Evolutionary conservation across 202 grass and related monocot species (phyloP).

Genomic region (Zoysia matrella): DNA sequence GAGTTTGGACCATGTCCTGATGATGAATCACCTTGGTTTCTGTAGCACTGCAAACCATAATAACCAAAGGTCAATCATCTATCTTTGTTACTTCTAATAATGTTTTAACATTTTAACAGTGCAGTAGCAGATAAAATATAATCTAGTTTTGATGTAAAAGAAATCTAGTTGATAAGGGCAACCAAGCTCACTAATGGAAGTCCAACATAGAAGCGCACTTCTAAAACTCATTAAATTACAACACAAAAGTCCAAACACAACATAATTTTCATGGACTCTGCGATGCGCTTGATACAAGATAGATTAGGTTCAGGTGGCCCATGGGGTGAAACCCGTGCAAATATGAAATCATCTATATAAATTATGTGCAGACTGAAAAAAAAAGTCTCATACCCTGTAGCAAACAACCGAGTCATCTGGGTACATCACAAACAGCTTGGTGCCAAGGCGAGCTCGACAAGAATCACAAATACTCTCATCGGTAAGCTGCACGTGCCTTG

Average conservation of each 20-base stretch:
- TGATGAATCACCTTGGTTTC: conserved; percentile 83
- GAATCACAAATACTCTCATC: conserved; percentile 88
- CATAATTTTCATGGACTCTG: background rate
- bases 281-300: background rate
- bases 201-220: background rate
- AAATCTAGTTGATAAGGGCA: background rate
- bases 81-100: background rate
- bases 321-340: background rate
- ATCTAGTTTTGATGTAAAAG: background rate
- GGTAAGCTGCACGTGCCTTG: conserved; percentile 89
- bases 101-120: background rate
- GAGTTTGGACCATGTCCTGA: conserved; percentile 56
- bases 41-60: conserved; percentile 76
- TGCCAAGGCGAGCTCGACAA: conserved; percentile 81
- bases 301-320: background rate
- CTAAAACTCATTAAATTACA: too few relatives aligned
- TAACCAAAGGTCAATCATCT: background rate
- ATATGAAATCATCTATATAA: background rate
- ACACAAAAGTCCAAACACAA: background rate
- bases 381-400: conserved; percentile 67
- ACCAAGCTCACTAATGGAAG: background rate
- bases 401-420: conserved; percentile 93
- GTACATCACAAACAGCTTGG: conserved; percentile 98
- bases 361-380: background rate
- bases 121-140: background rate